Conservation (phyloP, 306 rosid species). For the Begonia peltatifolia region DNA sequence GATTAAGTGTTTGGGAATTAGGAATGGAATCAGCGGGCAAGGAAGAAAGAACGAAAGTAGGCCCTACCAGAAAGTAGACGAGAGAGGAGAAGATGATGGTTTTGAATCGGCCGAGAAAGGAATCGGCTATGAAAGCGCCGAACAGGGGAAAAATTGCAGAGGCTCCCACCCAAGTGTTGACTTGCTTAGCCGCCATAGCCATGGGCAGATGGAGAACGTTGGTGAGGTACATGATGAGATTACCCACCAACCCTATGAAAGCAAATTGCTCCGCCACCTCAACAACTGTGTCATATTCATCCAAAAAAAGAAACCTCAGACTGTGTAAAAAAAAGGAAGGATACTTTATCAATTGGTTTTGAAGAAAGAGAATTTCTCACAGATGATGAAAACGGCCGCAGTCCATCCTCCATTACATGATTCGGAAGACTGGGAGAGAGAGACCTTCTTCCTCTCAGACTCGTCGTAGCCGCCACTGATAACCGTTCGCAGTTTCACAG, state of each 20-base stretch:
- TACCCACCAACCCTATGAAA: constrained; percentile 22
- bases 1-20: neutral
- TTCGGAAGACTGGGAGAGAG: neutral
- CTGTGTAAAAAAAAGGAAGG: neutral
- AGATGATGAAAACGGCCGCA: constrained; percentile 44
- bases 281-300: constrained; percentile 18
- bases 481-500: neutral
- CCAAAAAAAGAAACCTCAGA: neutral
- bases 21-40: neutral
- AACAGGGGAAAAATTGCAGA: constrained; percentile 29
- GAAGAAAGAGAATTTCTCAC: constrained; percentile 9
- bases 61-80: constrained; percentile 15
- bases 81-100: constrained; percentile 21
- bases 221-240: constrained; percentile 28
- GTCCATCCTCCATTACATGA: constrained; percentile 33
- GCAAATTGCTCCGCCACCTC: constrained; percentile 44
- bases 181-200: constrained; percentile 23
- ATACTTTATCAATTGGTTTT: no score
- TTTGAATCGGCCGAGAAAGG: constrained; percentile 38
- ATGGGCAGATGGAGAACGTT: constrained; percentile 14
- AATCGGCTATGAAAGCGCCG: constrained; percentile 39
- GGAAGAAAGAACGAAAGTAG: neutral
- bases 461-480: neutral
- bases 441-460: neutral
- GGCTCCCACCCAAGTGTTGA: constrained; percentile 39